Base-by-base conservation (phyloP, 306 rosid genomes). In the Trifolium fragiferum region DNA sequence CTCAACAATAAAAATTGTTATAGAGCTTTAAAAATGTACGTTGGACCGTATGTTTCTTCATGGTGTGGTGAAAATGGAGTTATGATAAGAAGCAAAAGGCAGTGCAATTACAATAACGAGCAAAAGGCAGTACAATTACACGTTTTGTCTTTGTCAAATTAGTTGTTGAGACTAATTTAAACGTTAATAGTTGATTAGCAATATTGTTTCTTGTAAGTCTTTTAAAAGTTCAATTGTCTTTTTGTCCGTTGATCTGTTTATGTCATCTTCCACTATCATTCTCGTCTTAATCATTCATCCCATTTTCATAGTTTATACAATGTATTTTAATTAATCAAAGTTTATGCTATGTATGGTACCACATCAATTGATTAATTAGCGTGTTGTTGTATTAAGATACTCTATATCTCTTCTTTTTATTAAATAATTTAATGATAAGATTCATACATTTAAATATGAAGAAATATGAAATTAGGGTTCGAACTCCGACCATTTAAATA, bases 241-340 rank as follows among this genome's bases (percentile, higher is more conserved):
- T 61, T 16, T 78, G 46, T n/a, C 73, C 70, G 74, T 73, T 73
- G 60, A 49, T 66, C 33, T 62, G 76, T 68, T 3, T 15, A 49
- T 27, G 65, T 64, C 66, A 75, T 50, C 10, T 78, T 35, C 44
- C 70, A 77, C 40, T 0, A 25, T 65, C 46, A 49, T 25, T 10
- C 10, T 70, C 55, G 25, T 20, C 33, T 5, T n/a, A 21, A 69
- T 63, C 25, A 43, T 63, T 63, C 46, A 46, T 4, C 43, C 18
- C 16, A n/a, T 15, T 40, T 61, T 3, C 4, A 4, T 33, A 59
- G 10, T 33, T 57, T 33, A 35, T 33, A 13, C 35, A n/a, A 27
- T 49, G 18, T 49, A 49, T 47, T 47, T 47, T 47, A 14, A 4
- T 3, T 12, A 44, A 44, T 44, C n/a, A 44, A 37, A 49, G 25